These are phyloP conservation scores for Seiridium unicorne DNA, from an alignment of 2,329 filamentous ascomycete species.

Conservation along the genomic window DNA sequence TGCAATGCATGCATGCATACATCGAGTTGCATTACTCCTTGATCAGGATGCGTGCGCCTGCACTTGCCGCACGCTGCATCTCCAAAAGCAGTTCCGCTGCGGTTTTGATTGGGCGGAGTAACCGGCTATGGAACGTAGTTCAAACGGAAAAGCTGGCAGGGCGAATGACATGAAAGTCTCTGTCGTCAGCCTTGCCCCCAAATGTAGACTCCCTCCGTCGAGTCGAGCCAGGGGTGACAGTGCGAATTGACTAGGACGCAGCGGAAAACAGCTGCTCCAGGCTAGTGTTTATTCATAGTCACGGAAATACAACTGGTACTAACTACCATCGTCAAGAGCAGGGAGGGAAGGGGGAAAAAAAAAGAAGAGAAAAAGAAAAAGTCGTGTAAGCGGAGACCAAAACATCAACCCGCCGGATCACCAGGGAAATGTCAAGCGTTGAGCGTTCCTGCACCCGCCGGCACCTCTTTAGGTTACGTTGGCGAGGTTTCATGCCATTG, in stretches of 20 bases:
- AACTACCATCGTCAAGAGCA: no score
- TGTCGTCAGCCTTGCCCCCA: slow-evolving; percentile 3
- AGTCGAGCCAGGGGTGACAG: not conserved
- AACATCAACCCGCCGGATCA: not conserved
- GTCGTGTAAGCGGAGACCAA: not conserved
- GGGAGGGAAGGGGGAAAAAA: not conserved
- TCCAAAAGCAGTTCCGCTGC: slow-evolving; percentile 1
- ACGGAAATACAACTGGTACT: no score
- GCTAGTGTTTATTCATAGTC: no score
- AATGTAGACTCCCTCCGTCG: not conserved
- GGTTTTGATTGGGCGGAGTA: not conserved
- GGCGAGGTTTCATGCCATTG: not conserved
- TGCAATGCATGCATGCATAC: not conserved
- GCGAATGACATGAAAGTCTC: not conserved
- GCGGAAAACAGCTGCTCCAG: not conserved
- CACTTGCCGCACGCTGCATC: not conserved
- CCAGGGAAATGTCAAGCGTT: not conserved
- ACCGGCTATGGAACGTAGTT: not conserved
- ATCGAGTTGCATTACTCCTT: not conserved
- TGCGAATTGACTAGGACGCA: not conserved
- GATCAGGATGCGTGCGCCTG: not conserved
- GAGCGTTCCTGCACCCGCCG: not conserved
- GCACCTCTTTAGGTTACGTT: not conserved
- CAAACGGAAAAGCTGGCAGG: not conserved
- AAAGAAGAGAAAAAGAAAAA: not conserved